These are phyloP conservation scores for Heliamphora pulchella DNA, from an alignment of 179 eudicot genomes.

Conservation along the genomic window DNA sequence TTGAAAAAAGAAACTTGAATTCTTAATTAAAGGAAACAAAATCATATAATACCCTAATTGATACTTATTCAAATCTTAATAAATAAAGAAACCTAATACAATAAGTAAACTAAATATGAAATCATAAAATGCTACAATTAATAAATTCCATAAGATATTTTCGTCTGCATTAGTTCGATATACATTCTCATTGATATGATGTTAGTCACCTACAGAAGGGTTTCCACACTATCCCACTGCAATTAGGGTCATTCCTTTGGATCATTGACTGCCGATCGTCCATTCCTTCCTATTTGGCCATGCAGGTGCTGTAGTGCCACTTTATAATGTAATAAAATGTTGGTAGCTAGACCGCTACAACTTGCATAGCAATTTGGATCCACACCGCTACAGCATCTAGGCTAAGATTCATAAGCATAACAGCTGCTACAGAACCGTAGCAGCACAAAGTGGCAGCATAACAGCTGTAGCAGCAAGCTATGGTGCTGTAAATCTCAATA, in stretches of 20 bases:
- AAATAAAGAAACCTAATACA: too few species aligned
- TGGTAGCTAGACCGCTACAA: background rate
- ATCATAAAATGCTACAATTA: too few species aligned
- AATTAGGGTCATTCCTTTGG: background rate
- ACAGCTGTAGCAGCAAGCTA: background rate
- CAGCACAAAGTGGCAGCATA: background rate
- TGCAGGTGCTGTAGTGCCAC: background rate
- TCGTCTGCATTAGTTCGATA: too few species aligned
- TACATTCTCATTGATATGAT: background rate
- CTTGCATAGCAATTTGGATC: background rate
- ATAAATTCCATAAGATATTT: too few species aligned
- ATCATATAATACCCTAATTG: too few species aligned
- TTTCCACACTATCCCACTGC: too few species aligned
- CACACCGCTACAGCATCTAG: background rate
- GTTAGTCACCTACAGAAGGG: background rate
- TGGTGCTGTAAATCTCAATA: background rate
- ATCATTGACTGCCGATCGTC: background rate
- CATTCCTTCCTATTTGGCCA: background rate
- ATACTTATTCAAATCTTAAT: too few species aligned
- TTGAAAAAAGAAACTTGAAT: too few species aligned
- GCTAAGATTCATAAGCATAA: background rate
- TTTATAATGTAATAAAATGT: background rate
- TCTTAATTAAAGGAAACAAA: too few species aligned
- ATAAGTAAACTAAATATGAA: too few species aligned
- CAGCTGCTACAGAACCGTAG: background rate